These are phyloP conservation scores for Danielozyma ontarioensis DNA, from an alignment of 805 yeast genomes.

Conservation along the genomic window DNA sequence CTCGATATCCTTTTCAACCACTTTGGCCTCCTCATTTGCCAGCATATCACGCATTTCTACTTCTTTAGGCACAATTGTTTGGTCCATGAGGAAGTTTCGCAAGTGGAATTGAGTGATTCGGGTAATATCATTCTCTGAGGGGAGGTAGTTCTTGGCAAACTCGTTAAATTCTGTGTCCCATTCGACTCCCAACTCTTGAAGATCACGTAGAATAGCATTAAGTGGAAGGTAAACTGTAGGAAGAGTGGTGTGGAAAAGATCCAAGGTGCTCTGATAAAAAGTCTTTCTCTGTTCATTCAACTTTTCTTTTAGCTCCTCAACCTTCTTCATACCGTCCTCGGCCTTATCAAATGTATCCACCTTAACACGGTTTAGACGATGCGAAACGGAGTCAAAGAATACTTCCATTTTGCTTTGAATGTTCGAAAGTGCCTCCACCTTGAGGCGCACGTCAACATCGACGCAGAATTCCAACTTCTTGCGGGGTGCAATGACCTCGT, in stretches of 20 bases:
- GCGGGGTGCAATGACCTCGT: constrained; percentile 75
- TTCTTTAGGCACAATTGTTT: constrained; percentile 14
- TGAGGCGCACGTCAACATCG: constrained; percentile 60
- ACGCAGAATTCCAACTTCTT: constrained; percentile 69
- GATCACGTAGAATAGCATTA: constrained; percentile 60
- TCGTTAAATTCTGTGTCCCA: constrained; percentile 85
- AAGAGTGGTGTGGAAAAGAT: constrained; percentile 48
- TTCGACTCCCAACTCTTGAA: constrained; percentile 76
- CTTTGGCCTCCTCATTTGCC: constrained; percentile 8
- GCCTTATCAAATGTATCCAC: constrained; percentile 65
- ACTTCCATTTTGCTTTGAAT: constrained; percentile 48
- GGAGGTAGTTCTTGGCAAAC: constrained; percentile 74
- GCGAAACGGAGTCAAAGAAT: constrained; percentile 70
- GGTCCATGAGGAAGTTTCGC: constrained; percentile 63
- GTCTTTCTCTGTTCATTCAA: constrained; percentile 47
- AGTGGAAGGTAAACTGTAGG: constrained; percentile 66
- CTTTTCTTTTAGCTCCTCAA: constrained; percentile 52
- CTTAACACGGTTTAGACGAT: constrained; percentile 72
- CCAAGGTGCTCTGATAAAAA: constrained; percentile 42
- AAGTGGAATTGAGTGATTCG: constrained; percentile 85
- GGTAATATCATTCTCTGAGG: constrained; percentile 90
- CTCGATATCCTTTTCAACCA: constrained; percentile 5
- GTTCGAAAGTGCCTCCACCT: constrained; percentile 53
- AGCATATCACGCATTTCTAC: constrained; percentile 12
- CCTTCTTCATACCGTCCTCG: constrained; percentile 57